Evolutionary conservation across 345 rosid genomes (phyloP).

Genomic region (Aurinia saxatilis): DNA sequence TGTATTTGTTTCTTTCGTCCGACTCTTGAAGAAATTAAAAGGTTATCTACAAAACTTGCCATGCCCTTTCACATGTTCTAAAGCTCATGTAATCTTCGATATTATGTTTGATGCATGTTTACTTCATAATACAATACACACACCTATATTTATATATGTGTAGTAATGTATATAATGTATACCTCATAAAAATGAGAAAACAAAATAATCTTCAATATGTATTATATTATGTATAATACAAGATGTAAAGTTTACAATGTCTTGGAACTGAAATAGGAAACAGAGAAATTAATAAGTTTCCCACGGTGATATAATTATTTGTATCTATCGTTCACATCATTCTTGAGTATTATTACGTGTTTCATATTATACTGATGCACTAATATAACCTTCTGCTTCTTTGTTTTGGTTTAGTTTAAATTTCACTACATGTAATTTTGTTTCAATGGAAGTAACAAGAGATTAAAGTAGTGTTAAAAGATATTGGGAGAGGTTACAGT

Average conservation of each 20-base stretch:
- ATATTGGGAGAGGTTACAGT: background rate
- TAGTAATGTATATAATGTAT: no score
- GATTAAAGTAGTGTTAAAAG: background rate
- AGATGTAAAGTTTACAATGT: background rate
- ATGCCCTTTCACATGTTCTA: conserved; percentile 30
- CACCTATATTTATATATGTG: no score
- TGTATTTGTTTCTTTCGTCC: conserved; percentile 2
- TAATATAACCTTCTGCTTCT: no score
- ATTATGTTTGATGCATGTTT: no score
- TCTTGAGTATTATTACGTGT: no score
- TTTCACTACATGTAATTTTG: no score
- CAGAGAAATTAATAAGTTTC: no score
- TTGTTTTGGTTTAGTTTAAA: no score
- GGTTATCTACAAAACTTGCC: conserved; percentile 8
- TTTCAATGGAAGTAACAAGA: background rate
- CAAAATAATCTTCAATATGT: background rate
- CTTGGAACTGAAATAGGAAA: background rate
- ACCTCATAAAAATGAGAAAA: background rate
- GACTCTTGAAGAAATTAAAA: conserved; percentile 27
- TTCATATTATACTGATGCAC: no score
- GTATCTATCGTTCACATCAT: no score
- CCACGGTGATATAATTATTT: no score
- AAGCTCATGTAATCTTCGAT: conserved; percentile 4
- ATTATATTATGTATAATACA: background rate
- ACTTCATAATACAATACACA: no score